A percentile compares a stretch with the other conserved stretches of the same genome.
Conservation (phyloP, 208 protist species). For the Trypanosoma caninum region DNA sequence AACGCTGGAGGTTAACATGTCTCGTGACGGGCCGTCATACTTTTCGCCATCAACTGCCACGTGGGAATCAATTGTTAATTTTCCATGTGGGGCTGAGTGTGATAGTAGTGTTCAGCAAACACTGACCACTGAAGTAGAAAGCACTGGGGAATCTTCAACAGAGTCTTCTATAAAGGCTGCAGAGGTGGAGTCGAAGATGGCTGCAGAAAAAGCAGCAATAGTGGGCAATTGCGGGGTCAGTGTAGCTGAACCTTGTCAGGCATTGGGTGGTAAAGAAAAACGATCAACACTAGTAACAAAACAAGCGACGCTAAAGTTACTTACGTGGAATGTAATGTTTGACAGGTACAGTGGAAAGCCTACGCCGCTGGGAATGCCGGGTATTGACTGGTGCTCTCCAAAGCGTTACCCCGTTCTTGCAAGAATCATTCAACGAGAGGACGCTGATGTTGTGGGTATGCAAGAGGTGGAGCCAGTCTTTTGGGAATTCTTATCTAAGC, state of each 20-base stretch:
- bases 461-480: conserved; percentile 87
- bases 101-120: not conserved
- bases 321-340: conserved; percentile 93
- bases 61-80: conserved; percentile 25
- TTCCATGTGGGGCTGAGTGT: conserved; percentile 28
- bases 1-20: conserved; percentile 28
- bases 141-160: not conserved
- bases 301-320: conserved; percentile 42
- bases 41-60: conserved; percentile 7
- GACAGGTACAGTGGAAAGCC: conserved; percentile 87
- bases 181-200: not conserved
- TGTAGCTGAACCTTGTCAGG: too few species aligned
- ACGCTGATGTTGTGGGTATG: conserved; percentile 89
- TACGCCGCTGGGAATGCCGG: conserved; percentile 88
- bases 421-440: conserved; percentile 57
- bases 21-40: conserved; percentile 23
- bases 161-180: not conserved
- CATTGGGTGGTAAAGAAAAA: not conserved
- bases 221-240: too few species aligned
- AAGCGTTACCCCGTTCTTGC: conserved; percentile 86
- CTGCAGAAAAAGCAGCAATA: not conserved
- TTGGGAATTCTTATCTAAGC: conserved; percentile 55
- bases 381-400: conserved; percentile 89
- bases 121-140: not conserved
- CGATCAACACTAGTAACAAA: not conserved